Percentiles rank a stretch among this genome's conserved stretches.
Evolutionary conservation across 2,329 filamentous ascomycete genomes (phyloP).

Genomic region (Arthrobotrys sinensis): DNA sequence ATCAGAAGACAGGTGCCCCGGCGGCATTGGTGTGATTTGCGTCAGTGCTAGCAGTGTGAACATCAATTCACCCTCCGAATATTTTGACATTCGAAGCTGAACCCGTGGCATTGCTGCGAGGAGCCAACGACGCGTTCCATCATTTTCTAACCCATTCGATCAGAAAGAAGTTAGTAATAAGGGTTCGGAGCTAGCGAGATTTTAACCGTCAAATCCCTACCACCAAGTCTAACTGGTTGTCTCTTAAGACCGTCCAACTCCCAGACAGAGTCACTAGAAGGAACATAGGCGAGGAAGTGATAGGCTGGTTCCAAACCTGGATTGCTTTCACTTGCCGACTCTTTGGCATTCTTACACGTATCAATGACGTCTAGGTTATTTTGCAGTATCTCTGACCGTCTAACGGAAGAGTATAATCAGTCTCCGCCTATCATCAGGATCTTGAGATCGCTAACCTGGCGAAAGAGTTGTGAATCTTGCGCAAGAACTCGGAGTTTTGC

Average conservation of each 20-base stretch:
- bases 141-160: slow-evolving; percentile 50
- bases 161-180: slow-evolving; percentile 14
- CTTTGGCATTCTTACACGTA: slow-evolving; percentile 68
- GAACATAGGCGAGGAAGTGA: slow-evolving; percentile 92
- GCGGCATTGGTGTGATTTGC: not conserved
- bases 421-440: slow-evolving; percentile 1
- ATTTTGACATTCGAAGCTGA: slow-evolving; percentile 54
- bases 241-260: slow-evolving; percentile 87
- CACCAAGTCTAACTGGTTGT: slow-evolving; percentile 77
- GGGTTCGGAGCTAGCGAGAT: not conserved
- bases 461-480: slow-evolving; percentile 89
- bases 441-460: slow-evolving; percentile 72
- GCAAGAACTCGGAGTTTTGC: slow-evolving; percentile 81
- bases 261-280: slow-evolving; percentile 82
- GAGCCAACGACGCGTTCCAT: slow-evolving; percentile 30
- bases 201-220: slow-evolving; percentile 62
- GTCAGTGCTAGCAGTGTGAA: slow-evolving; percentile 50
- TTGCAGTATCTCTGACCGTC: slow-evolving; percentile 62
- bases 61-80: slow-evolving; percentile 50
- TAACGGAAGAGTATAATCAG: slow-evolving; percentile 18
- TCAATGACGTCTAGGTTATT: slow-evolving; percentile 75
- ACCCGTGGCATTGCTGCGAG: slow-evolving; percentile 49
- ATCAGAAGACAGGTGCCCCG: not conserved
- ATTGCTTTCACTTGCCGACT: slow-evolving; percentile 67
- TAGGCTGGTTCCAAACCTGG: slow-evolving; percentile 76